These are phyloP conservation scores for Xylaria sp. DNA, from an alignment of 2,329 filamentous ascomycete species.

Conservation along the genomic window DNA sequence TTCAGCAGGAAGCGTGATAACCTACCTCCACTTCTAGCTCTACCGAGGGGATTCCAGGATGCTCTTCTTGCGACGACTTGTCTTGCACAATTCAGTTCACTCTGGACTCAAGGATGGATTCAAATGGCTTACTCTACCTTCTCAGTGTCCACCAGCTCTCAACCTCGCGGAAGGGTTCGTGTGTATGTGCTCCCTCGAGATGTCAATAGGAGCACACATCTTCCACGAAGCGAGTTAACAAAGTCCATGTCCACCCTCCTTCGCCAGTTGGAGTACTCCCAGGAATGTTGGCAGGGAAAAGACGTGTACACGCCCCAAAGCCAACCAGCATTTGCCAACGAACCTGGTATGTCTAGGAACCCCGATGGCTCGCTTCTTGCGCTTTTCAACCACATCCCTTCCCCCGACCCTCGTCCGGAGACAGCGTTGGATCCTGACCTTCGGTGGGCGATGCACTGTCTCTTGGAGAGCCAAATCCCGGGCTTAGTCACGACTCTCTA, in stretches of 20 bases:
- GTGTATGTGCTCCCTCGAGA: constrained; percentile 76
- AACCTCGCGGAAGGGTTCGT: constrained; percentile 55
- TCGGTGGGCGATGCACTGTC: constrained; percentile 63
- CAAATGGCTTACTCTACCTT: constrained; percentile 54
- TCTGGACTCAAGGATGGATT: constrained; percentile 57
- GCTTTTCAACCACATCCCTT: constrained; percentile 79
- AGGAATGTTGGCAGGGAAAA: constrained; percentile 64
- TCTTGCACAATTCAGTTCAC: constrained; percentile 43
- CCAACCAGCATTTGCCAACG: constrained; percentile 32
- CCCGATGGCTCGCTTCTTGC: constrained; percentile 70
- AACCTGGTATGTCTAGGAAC: constrained; percentile 50
- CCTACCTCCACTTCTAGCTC: constrained; percentile 16
- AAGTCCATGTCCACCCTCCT: constrained; percentile 63
- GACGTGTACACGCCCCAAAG: constrained; percentile 36
- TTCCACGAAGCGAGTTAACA: constrained; percentile 60
- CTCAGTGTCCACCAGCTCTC: constrained; percentile 21
- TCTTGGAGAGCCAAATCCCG: constrained; percentile 64
- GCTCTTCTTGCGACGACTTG: constrained; percentile 45
- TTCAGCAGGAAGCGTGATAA: constrained; percentile 43
- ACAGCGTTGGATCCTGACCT: constrained; percentile 62
- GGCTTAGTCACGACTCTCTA: constrained; percentile 76
- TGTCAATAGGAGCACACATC: constrained; percentile 63
- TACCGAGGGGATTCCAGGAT: constrained; percentile 45
- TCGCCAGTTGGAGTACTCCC: constrained; percentile 65
- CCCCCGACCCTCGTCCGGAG: constrained; percentile 68